These are phyloP conservation scores for Penicillium capsulatum DNA, from an alignment of 2,329 filamentous ascomycete genomes.

Conservation along the genomic window DNA sequence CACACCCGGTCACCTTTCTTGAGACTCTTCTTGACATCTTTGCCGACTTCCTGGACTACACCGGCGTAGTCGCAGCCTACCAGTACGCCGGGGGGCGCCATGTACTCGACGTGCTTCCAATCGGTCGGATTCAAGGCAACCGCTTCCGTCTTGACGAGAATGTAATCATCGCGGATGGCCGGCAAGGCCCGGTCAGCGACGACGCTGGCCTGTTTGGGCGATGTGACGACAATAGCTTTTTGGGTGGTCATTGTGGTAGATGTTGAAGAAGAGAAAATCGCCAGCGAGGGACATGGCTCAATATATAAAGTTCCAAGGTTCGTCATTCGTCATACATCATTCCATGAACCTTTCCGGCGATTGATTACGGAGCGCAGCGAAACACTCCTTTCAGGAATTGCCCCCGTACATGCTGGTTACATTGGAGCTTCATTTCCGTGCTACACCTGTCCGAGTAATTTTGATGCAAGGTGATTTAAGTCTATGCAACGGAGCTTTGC, in stretches of 20 bases:
- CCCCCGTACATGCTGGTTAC: too few relatives aligned
- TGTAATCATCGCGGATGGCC: constrained; percentile 45
- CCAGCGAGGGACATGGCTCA: too few relatives aligned
- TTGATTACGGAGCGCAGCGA: too few relatives aligned
- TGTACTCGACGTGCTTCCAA: constrained; percentile 48
- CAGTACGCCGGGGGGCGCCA: constrained; percentile 36
- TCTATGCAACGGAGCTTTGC: too few relatives aligned
- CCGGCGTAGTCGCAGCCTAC: constrained; percentile 55
- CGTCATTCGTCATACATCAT: too few relatives aligned
- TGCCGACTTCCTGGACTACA: constrained; percentile 50
- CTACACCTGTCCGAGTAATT: too few relatives aligned
- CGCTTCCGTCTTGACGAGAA: constrained; percentile 51
- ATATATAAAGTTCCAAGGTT: too few relatives aligned
- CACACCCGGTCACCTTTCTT: constrained; percentile 52
- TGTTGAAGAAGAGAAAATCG: background rate
- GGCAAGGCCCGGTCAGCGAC: constrained; percentile 28
- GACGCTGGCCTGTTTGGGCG: background rate
- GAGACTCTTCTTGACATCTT: constrained; percentile 43
- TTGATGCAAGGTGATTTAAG: too few relatives aligned
- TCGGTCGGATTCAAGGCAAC: constrained; percentile 56
- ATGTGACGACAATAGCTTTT: constrained; percentile 4
- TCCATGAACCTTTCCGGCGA: too few relatives aligned
- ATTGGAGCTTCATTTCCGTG: too few relatives aligned
- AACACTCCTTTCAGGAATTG: too few relatives aligned
- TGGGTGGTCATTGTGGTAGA: constrained; percentile 11